Conservation (phyloP, 257 asterid genomes). For the Mitragyna speciosa region DNA sequence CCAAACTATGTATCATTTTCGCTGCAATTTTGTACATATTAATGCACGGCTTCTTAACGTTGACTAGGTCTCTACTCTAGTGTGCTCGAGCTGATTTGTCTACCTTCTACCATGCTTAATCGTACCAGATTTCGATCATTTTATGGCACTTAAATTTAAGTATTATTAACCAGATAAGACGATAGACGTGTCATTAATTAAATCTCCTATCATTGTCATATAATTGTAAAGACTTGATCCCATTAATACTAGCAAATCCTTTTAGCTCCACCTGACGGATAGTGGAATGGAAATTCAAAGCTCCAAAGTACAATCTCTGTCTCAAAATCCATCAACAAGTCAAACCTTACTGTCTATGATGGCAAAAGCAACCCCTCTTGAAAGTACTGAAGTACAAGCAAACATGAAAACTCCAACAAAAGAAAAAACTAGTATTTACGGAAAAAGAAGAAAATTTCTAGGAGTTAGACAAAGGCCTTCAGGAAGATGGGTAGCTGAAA, state of each 20-base stretch:
- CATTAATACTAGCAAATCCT: conserved; percentile 1
- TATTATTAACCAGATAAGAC: conserved; percentile 11
- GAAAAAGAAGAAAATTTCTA: conserved; percentile 23
- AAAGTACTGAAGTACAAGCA: neutral
- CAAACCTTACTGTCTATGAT: neutral
- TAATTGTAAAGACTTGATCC: neutral
- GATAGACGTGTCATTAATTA: conserved; percentile 3
- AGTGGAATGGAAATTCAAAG: conserved; percentile 21
- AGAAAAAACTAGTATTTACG: neutral
- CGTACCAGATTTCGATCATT: neutral
- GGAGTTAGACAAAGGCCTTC: conserved; percentile 44
- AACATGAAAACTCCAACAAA: neutral
- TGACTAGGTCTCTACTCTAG: conserved; percentile 3
- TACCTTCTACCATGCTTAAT: neutral
- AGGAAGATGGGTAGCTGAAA: conserved; percentile 47
- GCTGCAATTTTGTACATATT: neutral
- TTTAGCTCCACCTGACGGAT: neutral
- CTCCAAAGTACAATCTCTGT: conserved; percentile 17
- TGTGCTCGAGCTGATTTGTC: conserved; percentile 16
- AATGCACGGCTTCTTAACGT: conserved; percentile 1
- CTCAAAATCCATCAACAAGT: neutral
- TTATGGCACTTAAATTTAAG: neutral
- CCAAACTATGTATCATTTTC: neutral
- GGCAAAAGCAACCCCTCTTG: conserved; percentile 1
- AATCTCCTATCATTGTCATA: conserved; percentile 6